Evolutionary conservation across 2,329 filamentous ascomycete genomes (phyloP).

Genomic region (Ramularia collo-cygni): DNA sequence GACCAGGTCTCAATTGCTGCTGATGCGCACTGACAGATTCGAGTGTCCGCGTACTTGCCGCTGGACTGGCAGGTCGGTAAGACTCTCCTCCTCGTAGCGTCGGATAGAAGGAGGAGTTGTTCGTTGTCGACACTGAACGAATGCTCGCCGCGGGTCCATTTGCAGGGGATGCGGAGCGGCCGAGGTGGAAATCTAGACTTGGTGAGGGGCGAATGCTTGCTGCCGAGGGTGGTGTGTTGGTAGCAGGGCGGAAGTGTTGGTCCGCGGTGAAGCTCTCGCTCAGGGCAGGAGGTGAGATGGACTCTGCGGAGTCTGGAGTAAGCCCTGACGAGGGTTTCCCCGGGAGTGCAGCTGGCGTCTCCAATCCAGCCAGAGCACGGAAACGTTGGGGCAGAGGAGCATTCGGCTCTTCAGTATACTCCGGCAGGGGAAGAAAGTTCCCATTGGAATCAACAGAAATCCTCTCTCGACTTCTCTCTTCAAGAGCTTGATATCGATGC

Average conservation of each 20-base stretch:
- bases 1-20: background rate
- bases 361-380: conserved; percentile 31
- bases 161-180: background rate
- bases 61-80: background rate
- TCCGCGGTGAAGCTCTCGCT: too few species aligned
- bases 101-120: background rate
- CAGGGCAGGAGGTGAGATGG: too few species aligned
- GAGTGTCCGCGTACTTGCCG: background rate
- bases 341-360: too few species aligned
- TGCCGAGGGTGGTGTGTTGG: background rate
- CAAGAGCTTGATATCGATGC: conserved; percentile 56
- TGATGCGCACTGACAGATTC: background rate
- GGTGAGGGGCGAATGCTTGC: background rate
- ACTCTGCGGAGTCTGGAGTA: too few species aligned
- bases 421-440: conserved; percentile 75
- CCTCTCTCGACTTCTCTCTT: conserved; percentile 43
- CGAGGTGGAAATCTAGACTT: background rate
- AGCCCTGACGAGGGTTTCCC: too few species aligned
- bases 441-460: conserved; percentile 58
- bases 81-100: background rate
- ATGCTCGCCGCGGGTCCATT: too few species aligned
- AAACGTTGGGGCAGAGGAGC: conserved; percentile 32
- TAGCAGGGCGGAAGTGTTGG: background rate
- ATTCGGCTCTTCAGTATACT: conserved; percentile 59
- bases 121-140: background rate